Base-by-base conservation (phyloP, 1,284 basidiomycete genomes). In the Pseudozyma thailandica region DNA sequence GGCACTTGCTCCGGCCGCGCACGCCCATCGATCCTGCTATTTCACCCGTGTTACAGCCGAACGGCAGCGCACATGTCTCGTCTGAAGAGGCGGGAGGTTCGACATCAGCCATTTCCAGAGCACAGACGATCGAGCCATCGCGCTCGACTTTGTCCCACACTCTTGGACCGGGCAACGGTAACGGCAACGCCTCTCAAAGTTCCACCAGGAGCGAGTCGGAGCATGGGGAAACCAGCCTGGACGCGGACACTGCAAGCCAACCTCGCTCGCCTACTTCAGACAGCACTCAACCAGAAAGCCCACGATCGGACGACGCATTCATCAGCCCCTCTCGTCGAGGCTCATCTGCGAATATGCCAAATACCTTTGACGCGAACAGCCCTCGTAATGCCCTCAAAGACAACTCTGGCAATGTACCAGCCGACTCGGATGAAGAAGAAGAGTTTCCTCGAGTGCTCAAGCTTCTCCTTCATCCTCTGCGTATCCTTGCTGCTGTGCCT, bases 401-500 rank as follows among this genome's bases (percentile, higher is more conserved):
- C 6, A 35, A 35, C 13, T 35, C 15, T 5, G 15, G 13, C 15
- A n/a, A 35, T 5, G 15, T n/a, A 2, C 5, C 8, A 10, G n/a
- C 35, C 16, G 10, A 25, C 2, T 37, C 47, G 6, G 48, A 51
- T 18, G 69, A 72, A 25, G 62, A 71, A 1, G 63, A 77, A 43
- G 71, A 66, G 28, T 68, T 78, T 6, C 71, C 75, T 2, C 26
- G 60, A 7, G 63, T 70, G 20, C 71, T 78, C 41, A 63, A 69
- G 54, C 50, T 80, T 4, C 53, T 82, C 1, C 47, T 82, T 23
- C 72, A 75, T 46, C 70, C 78, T 1, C 59, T 82, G n/a, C 74
- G 80, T 10, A 55, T 82, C 7, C 75, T 82, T 10, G 80, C 80
- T 1, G 75, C 75, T 6, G 79, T 82, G 12, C 80, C 80, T 6